Percentiles rank a stretch among this genome's conserved stretches.
phyloP scores from a whole-genome alignment of 2,329 filamentous ascomycete genomes.

The Hawksworthiomyces lignivorus region DNA sequence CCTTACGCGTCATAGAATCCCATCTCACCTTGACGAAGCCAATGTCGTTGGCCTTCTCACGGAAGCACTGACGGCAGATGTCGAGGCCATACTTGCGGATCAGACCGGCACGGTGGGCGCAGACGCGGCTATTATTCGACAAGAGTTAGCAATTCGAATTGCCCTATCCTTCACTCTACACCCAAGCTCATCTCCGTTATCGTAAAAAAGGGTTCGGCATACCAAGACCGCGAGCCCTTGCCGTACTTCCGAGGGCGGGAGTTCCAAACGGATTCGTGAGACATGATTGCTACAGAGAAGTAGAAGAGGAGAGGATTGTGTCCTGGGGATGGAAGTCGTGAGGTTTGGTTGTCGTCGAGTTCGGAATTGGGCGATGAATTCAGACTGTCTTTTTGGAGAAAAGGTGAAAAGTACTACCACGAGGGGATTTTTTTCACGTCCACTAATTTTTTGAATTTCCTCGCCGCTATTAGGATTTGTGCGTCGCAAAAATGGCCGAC shows the following conservation, averaged over 20 bases:
- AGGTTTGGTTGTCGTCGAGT: not conserved
- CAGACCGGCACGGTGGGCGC: slow-evolving; percentile 95
- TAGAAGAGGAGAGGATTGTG: slow-evolving; percentile 2
- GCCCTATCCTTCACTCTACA: too few species aligned
- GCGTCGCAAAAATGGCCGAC: slow-evolving; percentile 7
- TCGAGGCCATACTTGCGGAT: slow-evolving; percentile 99
- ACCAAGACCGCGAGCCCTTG: slow-evolving; percentile 93
- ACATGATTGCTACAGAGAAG: slow-evolving; percentile 36
- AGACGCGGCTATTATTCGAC: slow-evolving; percentile 50
- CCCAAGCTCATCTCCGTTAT: too few species aligned
- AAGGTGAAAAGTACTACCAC: not conserved
- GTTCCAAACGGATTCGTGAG: slow-evolving; percentile 97
- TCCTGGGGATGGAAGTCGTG: slow-evolving; percentile 3
- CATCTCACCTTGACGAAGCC: slow-evolving; percentile 61
- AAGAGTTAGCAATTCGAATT: not conserved
- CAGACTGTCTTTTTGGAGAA: not conserved
- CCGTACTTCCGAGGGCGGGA: slow-evolving; percentile 94
- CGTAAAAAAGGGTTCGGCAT: too few species aligned
- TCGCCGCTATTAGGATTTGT: slow-evolving; percentile 12
- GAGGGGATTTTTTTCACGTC: slow-evolving; percentile 8
- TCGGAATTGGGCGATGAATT: not conserved
- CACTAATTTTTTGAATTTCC: slow-evolving; percentile 10
- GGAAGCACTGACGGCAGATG: slow-evolving; percentile 74
- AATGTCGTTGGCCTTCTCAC: slow-evolving; percentile 65
- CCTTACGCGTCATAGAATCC: too few species aligned